Evolutionary conservation across 2,329 filamentous ascomycete species (phyloP), one percentile per base, ranked within the genome.

Genomic region (Penicillium sp.): DNA sequence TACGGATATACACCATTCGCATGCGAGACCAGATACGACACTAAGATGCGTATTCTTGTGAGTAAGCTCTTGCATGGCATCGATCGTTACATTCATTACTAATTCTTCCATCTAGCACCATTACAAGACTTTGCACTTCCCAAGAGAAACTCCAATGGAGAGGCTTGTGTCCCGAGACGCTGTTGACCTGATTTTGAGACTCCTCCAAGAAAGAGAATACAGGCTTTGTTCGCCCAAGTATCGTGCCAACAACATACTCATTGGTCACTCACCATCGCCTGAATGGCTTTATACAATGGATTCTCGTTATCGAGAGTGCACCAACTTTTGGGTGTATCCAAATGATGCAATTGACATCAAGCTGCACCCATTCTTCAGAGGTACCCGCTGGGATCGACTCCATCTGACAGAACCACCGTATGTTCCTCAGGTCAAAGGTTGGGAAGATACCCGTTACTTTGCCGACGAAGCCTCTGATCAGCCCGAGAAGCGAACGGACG

Each of bases 1-100:
- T 97, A 93, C 65, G 91, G 91, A 1, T 86, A 85, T 52, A 96
- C 91, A 0, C 91, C 91, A 0, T 97, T 97, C 66, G 81, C 90
- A 45, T 82, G 86, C 12, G 86, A 91, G 41, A 85, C 88, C 39
- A 80, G 90, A 8, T 82, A 89, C 49, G 80, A 86, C 56, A 97
- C 90, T 2, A 97, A 96, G 66, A 74, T 83, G 52, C 91, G 88
- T 54, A 95, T 97, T 53, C 65, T 93, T 46, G 85, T 87, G 60
- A 72, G 82, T 36, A 7, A 18, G 4, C 3, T 2, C 3, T 9
- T 2, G n/a, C 18, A 43, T 5, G 9, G 9, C 12, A 12, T 27
- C 18, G 18, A 18, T 18, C 18, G 18, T 18, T 18, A 3, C 18
- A 18, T 18, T 18, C 18, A 18, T 18, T 43, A 18, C 25, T 7